Evolutionary conservation across 1,284 basidiomycete species (phyloP).

Genomic region (Cystobasidium pallidum): DNA sequence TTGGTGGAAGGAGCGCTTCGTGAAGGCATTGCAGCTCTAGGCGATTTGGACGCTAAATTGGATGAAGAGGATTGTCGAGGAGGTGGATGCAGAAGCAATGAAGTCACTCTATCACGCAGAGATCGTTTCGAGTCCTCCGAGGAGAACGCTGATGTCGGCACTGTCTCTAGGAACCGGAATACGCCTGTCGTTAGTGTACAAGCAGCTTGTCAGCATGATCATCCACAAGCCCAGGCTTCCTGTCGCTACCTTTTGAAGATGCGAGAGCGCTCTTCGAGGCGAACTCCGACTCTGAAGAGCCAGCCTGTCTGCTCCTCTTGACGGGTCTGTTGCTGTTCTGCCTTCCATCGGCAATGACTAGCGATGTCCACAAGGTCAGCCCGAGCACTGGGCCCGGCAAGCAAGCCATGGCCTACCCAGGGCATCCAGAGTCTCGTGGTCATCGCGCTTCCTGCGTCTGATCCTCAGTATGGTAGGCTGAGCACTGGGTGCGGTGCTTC

Average conservation of each 20-base stretch:
- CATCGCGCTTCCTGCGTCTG: constrained; percentile 33
- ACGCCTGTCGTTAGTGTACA: constrained; percentile 13
- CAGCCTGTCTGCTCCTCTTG: neutral
- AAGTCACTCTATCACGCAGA: constrained; percentile 32
- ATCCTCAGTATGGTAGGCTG: constrained; percentile 35
- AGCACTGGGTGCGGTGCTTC: neutral
- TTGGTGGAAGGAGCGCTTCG: neutral
- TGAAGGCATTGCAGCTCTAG: neutral
- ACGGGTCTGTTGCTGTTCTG: constrained; percentile 22
- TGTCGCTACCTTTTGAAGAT: constrained; percentile 11
- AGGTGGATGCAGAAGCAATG: constrained; percentile 28
- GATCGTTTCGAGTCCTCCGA: constrained; percentile 32
- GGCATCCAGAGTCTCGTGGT: constrained; percentile 39
- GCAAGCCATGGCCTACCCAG: neutral
- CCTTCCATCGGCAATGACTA: constrained; percentile 11
- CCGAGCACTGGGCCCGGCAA: neutral
- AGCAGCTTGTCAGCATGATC: neutral
- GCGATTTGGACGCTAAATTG: neutral
- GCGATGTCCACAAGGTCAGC: constrained; percentile 2
- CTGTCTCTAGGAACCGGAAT: constrained; percentile 35
- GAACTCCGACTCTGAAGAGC: neutral
- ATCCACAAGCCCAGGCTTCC: too few species aligned
- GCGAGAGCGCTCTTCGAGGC: neutral
- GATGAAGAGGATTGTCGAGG: neutral
- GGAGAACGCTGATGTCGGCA: constrained; percentile 26